A percentile compares a stretch with the other conserved stretches of the same genome.
phyloP scores from a whole-genome alignment of 306 rosid species.

The Gastrolobium bilobum region DNA sequence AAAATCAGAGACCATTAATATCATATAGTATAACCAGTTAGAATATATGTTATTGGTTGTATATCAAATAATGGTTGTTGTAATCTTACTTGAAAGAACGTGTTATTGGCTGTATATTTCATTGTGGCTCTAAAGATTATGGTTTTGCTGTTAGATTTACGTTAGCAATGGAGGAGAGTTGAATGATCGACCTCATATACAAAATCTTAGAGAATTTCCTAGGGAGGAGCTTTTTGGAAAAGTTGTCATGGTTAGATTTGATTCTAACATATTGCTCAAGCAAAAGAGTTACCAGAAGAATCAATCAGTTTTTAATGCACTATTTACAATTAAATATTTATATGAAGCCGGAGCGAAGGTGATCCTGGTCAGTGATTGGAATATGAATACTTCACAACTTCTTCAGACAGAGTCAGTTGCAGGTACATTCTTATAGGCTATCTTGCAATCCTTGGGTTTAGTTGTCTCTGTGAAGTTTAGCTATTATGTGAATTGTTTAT shows the following conservation, averaged over 20 bases:
- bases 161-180: slow-evolving; percentile 57
- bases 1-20: neutral
- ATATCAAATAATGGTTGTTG: neutral
- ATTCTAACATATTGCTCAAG: slow-evolving; percentile 71
- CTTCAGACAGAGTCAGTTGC: slow-evolving; percentile 55
- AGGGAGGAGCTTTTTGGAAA: slow-evolving; percentile 75
- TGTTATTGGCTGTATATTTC: slow-evolving; percentile 14
- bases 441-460: slow-evolving; percentile 43
- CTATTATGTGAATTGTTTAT: slow-evolving; percentile 33
- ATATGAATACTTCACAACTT: slow-evolving; percentile 50
- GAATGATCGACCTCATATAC: slow-evolving; percentile 73
- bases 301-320: slow-evolving; percentile 55
- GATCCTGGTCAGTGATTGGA: slow-evolving; percentile 83
- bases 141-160: slow-evolving; percentile 54
- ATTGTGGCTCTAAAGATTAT: slow-evolving; percentile 47
- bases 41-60: slow-evolving; percentile 1
- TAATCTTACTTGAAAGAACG: slow-evolving; percentile 34
- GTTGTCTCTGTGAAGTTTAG: slow-evolving; percentile 19
- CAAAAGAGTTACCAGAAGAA: slow-evolving; percentile 47
- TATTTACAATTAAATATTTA: slow-evolving; percentile 72
- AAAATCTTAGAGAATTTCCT: slow-evolving; percentile 79
- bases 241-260: slow-evolving; percentile 86
- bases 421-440: slow-evolving; percentile 61
- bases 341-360: slow-evolving; percentile 70
- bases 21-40: neutral